phyloP scores from a whole-genome alignment of 2,329 filamentous ascomycete species.

The Grosmannia serpens region DNA sequence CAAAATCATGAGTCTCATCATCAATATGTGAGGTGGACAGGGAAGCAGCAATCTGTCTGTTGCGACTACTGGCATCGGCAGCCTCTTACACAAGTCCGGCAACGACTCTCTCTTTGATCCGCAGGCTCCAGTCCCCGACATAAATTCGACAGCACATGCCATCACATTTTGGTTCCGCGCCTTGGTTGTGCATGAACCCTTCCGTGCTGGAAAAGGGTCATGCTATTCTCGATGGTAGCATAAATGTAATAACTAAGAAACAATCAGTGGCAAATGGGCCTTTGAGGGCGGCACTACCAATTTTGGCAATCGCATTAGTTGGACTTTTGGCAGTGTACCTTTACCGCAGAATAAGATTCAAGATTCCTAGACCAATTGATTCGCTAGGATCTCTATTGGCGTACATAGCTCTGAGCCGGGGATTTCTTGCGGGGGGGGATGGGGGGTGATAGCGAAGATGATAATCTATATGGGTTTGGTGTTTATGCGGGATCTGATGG shows the following conservation, averaged over 20 bases:
- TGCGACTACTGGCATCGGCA: not conserved
- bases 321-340: not conserved
- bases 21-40: not conserved
- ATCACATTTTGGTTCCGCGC: not conserved
- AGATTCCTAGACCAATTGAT: not conserved
- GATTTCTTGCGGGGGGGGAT: not conserved
- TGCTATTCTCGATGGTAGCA: not conserved
- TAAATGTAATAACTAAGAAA: not conserved
- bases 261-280: not conserved
- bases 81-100: not conserved
- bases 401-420: not conserved
- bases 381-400: not conserved
- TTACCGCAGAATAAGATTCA: not conserved
- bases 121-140: not conserved
- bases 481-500: not conserved
- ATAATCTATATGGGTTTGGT: not conserved
- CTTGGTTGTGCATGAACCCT: not conserved
- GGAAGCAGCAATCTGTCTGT: not conserved
- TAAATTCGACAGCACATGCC: not conserved
- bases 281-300: not conserved
- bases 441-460: not conserved
- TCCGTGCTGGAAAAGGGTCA: not conserved
- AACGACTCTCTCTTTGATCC: not conserved
- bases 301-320: not conserved
- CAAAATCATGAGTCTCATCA: not conserved